Evolutionary conservation across 2,329 filamentous ascomycete genomes (phyloP).

Genomic region (Ceratocystis albifundus): DNA sequence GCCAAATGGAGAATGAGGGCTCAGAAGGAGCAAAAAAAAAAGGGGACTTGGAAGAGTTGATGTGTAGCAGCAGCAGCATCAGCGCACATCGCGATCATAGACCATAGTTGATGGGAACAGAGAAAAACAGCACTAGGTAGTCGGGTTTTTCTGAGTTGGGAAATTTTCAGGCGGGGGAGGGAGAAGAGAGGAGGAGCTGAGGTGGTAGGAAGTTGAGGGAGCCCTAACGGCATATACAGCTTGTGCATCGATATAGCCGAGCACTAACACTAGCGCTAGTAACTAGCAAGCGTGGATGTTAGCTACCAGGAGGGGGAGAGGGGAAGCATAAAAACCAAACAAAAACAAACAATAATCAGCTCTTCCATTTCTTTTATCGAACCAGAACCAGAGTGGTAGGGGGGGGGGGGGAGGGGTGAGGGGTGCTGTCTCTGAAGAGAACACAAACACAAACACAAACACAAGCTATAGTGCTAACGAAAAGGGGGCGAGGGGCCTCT

Average conservation of each 20-base stretch:
- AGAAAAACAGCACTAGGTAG: not conserved
- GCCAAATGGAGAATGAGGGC: not conserved
- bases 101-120: not conserved
- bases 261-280: not conserved
- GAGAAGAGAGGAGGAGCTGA: not conserved
- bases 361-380: not conserved
- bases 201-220: not conserved
- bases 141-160: not conserved
- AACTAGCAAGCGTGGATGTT: not conserved
- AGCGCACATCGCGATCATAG: not conserved
- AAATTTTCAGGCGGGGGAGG: not conserved
- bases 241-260: not conserved
- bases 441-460: no score
- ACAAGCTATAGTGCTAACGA: not conserved
- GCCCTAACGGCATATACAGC: not conserved
- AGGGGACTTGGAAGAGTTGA: constrained; percentile 1
- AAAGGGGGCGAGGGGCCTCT: not conserved
- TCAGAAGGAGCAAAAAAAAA: not conserved
- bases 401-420: not conserved
- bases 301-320: not conserved
- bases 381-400: not conserved
- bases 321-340: no score
- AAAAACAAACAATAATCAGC: no score
- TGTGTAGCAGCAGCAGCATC: no score
- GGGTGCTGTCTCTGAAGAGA: not conserved